phyloP scores from a whole-genome alignment of 371 early-diverging fungal genomes.

The Apophysomyces ossiformis region DNA sequence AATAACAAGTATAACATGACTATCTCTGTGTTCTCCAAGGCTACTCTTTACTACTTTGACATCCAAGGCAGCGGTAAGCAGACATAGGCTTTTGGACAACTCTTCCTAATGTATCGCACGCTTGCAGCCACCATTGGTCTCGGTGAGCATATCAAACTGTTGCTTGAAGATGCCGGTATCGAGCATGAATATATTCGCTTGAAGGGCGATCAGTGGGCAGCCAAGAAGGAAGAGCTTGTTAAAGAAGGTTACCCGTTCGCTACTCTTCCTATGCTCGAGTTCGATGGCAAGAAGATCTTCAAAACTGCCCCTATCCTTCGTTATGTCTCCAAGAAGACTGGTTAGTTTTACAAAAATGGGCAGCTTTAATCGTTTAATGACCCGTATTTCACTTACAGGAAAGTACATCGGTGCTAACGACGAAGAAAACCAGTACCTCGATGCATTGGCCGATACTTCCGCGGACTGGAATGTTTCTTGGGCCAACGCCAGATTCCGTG shows the following conservation, averaged over 20 bases:
- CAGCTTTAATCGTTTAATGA: not conserved
- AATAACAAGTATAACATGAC: not conserved
- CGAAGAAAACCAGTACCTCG: constrained; percentile 28
- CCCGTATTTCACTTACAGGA: constrained; percentile 14
- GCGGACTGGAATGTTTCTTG: not conserved
- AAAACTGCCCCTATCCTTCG: constrained; percentile 30
- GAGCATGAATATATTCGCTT: constrained; percentile 26
- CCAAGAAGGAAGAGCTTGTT: constrained; percentile 17
- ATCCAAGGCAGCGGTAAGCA: not conserved
- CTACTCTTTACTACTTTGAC: not conserved
- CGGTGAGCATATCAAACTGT: constrained; percentile 30
- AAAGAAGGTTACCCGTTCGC: constrained; percentile 11
- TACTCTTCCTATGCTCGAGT: constrained; percentile 30
- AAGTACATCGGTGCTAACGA: constrained; percentile 29
- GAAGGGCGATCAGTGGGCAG: constrained; percentile 19
- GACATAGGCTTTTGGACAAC: not conserved
- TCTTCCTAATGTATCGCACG: not conserved
- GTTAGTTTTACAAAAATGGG: not conserved
- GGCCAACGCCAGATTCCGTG: not conserved
- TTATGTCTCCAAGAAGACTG: constrained; percentile 26
- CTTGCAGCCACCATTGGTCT: constrained; percentile 17
- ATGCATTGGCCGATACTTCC: constrained; percentile 12
- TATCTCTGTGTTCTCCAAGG: not conserved
- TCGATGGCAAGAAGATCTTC: constrained; percentile 27
- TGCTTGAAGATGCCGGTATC: constrained; percentile 35